Conservation (phyloP, 257 asterid species). For the Solanum medicagineum region DNA sequence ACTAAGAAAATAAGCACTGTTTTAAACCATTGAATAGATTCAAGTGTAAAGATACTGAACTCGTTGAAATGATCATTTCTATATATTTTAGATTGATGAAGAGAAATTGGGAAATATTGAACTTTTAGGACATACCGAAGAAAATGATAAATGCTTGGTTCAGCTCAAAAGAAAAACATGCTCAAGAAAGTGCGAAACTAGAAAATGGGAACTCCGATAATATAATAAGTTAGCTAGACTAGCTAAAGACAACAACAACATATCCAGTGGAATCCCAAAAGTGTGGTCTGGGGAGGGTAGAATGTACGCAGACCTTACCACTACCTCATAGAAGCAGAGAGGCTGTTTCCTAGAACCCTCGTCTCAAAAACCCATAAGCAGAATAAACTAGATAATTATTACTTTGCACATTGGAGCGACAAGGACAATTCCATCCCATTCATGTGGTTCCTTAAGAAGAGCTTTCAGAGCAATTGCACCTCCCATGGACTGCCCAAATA, state of each 20-base stretch:
- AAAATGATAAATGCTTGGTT: background rate
- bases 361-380: too few species aligned
- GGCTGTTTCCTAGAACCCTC: too few species aligned
- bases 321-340: too few species aligned
- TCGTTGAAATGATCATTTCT: background rate
- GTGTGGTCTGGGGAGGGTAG: too few species aligned
- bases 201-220: background rate
- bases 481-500: conserved; percentile 98
- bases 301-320: too few species aligned
- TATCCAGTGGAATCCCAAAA: too few species aligned
- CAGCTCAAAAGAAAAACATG: background rate
- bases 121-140: background rate
- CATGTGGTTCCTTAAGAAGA: conserved; percentile 48
- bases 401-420: conserved; percentile 98
- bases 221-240: background rate
- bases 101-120: background rate
- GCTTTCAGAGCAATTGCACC: conserved; percentile 92
- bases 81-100: background rate
- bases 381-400: background rate
- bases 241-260: background rate
- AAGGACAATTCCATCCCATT: conserved; percentile 89
- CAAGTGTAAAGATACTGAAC: background rate
- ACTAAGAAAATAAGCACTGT: background rate
- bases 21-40: background rate
- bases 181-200: background rate